phyloP scores from a whole-genome alignment of 805 yeast species.

The Starmera quercuum region DNA sequence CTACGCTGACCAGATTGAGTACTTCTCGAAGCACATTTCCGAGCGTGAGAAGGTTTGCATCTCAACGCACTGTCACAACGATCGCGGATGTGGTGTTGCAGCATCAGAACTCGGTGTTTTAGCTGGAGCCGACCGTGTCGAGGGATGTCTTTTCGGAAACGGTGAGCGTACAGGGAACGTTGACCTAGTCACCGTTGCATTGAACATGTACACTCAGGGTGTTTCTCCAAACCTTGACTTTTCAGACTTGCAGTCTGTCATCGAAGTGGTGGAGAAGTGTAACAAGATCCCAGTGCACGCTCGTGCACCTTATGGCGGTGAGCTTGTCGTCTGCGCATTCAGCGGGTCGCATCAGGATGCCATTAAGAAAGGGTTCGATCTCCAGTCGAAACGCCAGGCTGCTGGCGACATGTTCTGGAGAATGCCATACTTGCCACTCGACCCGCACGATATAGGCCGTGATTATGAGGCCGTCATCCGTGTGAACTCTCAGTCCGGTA shows the following conservation, averaged over 20 bases:
- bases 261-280: slow-evolving; percentile 66
- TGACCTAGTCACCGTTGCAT: slow-evolving; percentile 66
- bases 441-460: slow-evolving; percentile 76
- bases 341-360: slow-evolving; percentile 71
- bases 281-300: slow-evolving; percentile 69
- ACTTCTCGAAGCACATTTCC: slow-evolving; percentile 56
- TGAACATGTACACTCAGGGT: slow-evolving; percentile 75
- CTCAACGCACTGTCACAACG: slow-evolving; percentile 72
- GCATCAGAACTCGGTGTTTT: slow-evolving; percentile 69
- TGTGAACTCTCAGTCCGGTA: slow-evolving; percentile 83
- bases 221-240: slow-evolving; percentile 65
- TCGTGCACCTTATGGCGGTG: slow-evolving; percentile 78
- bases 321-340: slow-evolving; percentile 72
- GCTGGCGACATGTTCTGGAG: slow-evolving; percentile 50
- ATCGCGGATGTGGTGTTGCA: slow-evolving; percentile 80
- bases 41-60: slow-evolving; percentile 67
- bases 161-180: slow-evolving; percentile 86
- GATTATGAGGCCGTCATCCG: slow-evolving; percentile 76
- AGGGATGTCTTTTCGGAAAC: slow-evolving; percentile 76
- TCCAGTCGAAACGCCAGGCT: slow-evolving; percentile 42
- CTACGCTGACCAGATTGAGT: slow-evolving; percentile 77
- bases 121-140: slow-evolving; percentile 85
- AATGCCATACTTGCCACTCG: slow-evolving; percentile 72
- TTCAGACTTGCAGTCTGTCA: slow-evolving; percentile 57
- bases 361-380: slow-evolving; percentile 56